Evolutionary conservation across 208 protist genomes (phyloP).

Genomic region (Leishmania mexicana): DNA sequence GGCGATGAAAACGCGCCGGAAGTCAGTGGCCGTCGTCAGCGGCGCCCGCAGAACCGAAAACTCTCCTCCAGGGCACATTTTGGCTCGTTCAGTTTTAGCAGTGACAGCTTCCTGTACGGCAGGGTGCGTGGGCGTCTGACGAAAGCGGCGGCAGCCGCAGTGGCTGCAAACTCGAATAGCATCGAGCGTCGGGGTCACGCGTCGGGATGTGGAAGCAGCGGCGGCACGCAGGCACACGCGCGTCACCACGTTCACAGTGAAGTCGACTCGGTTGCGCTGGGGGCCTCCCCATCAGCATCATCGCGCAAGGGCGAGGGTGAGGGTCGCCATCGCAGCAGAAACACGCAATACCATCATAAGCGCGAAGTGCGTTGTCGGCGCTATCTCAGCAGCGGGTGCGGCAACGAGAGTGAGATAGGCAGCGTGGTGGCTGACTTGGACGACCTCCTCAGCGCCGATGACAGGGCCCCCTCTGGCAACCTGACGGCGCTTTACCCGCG

Average conservation of each 20-base stretch:
- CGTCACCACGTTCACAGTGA: background rate
- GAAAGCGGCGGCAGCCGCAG: constrained; percentile 25
- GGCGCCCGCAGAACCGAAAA: background rate
- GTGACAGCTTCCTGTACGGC: constrained; percentile 25
- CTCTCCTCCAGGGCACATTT: background rate
- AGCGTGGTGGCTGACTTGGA: constrained; percentile 20
- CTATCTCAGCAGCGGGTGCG: background rate
- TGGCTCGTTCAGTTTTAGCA: constrained; percentile 35
- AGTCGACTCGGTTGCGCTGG: background rate
- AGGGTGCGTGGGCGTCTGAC: constrained; percentile 23
- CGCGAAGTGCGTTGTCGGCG: constrained; percentile 14
- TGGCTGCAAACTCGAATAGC: constrained; percentile 20
- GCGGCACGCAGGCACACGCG: background rate
- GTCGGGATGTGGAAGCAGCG: background rate
- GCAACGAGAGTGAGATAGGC: constrained; percentile 10
- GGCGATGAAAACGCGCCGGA: background rate
- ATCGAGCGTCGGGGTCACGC: constrained; percentile 16
- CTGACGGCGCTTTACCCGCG: background rate
- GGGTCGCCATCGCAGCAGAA: background rate
- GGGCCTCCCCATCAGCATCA: background rate
- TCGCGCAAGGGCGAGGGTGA: background rate
- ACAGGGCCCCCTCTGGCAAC: background rate
- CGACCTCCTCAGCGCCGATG: constrained; percentile 6
- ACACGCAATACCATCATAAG: background rate
- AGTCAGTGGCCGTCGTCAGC: background rate